phyloP scores from a whole-genome alignment of 768 basidiomycete genomes.

The Gloeopeniophorella convolvens region DNA sequence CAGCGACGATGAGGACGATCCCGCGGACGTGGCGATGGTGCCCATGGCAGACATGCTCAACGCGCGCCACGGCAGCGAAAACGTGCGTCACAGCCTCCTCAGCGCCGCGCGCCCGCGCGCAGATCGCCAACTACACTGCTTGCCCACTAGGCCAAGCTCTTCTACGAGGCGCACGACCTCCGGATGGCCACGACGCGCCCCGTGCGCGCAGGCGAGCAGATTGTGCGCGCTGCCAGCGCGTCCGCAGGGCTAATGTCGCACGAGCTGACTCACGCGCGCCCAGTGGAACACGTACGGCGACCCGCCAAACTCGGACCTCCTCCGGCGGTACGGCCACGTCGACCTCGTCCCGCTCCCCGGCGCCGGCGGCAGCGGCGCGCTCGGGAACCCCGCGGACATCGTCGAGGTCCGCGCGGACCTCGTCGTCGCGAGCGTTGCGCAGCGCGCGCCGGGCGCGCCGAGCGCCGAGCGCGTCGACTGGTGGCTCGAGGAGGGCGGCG shows the following conservation, averaged over 20 bases:
- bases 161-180: constrained; percentile 64
- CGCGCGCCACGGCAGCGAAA: constrained; percentile 77
- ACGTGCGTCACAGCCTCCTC: constrained; percentile 43
- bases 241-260: background rate
- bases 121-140: background rate
- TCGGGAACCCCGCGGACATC: constrained; percentile 76
- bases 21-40: constrained; percentile 78
- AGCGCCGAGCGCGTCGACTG: constrained; percentile 69
- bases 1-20: constrained; percentile 49
- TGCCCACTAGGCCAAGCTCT: constrained; percentile 65
- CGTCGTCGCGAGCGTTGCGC: constrained; percentile 40
- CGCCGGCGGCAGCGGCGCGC: too few relatives aligned
- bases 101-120: too few relatives aligned
- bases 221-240: constrained; percentile 45
- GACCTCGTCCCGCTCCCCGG: constrained; percentile 58
- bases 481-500: constrained; percentile 87
- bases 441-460: constrained; percentile 15
- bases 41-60: constrained; percentile 97
- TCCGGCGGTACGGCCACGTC: constrained; percentile 93
- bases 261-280: background rate
- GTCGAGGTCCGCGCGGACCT: constrained; percentile 72
- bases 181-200: constrained; percentile 76
- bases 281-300: constrained; percentile 97
- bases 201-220: constrained; percentile 78
- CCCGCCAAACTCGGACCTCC: constrained; percentile 84